These are phyloP conservation scores for Trametes gibbosa DNA, from an alignment of 768 basidiomycete genomes.

Conservation along the genomic window DNA sequence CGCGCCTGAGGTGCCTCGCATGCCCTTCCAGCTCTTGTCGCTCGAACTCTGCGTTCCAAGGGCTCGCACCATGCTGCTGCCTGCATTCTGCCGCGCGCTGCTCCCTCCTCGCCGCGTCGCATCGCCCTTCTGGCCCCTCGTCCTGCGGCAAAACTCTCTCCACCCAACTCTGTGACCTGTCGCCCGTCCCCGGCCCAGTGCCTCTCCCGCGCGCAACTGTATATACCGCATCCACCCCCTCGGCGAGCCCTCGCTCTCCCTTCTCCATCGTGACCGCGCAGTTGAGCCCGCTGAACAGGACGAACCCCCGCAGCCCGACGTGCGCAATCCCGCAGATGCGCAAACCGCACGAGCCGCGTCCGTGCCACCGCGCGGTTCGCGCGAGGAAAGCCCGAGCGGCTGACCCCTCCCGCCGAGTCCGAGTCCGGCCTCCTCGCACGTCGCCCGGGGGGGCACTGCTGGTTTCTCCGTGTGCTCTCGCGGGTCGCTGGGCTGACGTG, in stretches of 20 bases:
- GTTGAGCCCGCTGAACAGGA: no score
- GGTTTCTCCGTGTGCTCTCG: no score
- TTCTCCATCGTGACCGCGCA: no score
- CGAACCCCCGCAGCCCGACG: not conserved
- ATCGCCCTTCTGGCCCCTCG: not conserved
- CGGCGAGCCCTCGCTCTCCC: no score
- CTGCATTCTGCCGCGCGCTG: not conserved
- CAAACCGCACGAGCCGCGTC: not conserved
- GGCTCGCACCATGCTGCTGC: no score
- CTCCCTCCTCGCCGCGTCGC: not conserved
- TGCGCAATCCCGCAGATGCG: not conserved
- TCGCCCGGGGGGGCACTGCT: no score
- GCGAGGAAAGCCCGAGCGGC: not conserved
- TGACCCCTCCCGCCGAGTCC: no score
- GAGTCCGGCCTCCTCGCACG: no score
- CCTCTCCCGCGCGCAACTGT: no score
- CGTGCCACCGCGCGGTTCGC: not conserved
- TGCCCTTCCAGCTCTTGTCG: no score
- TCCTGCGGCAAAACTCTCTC: not conserved
- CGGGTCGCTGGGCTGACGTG: constrained; percentile 4
- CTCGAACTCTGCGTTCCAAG: no score
- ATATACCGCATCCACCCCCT: not conserved
- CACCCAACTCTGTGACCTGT: not conserved
- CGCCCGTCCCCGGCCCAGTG: no score
- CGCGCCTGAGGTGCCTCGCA: not conserved